These are phyloP conservation scores for Rubroshorea leprosula DNA, from an alignment of 345 rosid genomes.

Conservation along the genomic window DNA sequence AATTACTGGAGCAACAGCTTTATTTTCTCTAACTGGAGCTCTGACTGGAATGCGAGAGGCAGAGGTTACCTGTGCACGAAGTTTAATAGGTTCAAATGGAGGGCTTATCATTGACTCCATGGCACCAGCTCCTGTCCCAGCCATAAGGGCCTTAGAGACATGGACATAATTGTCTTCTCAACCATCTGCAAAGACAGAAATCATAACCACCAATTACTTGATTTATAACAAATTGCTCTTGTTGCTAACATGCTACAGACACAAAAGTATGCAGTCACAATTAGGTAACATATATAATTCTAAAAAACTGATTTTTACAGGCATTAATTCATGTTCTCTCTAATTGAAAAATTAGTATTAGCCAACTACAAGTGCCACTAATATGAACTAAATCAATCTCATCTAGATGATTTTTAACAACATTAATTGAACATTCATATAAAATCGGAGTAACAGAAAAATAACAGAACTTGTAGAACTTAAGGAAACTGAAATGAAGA, in stretches of 20 bases:
- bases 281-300: no score
- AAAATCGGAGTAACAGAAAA: neutral
- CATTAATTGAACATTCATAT: neutral
- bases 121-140: conserved; percentile 81
- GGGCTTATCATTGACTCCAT: conserved; percentile 58
- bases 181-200: conserved; percentile 54
- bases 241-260: neutral
- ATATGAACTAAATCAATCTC: no score
- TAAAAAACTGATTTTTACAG: no score
- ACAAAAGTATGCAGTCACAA: no score
- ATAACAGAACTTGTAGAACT: neutral
- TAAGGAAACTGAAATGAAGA: neutral
- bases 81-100: conserved; percentile 80
- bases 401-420: neutral
- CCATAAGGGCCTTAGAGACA: conserved; percentile 66
- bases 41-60: conserved; percentile 49
- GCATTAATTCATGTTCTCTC: no score
- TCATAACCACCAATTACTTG: neutral
- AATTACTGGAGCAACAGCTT: conserved; percentile 36
- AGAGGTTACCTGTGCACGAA: conserved; percentile 70
- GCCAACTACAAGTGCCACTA: no score
- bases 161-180: conserved; percentile 64
- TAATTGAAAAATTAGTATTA: no score
- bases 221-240: neutral
- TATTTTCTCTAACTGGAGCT: conserved; percentile 25